Evolutionary conservation across 768 basidiomycete species (phyloP).

Genomic region (Scleroderma bovista): DNA sequence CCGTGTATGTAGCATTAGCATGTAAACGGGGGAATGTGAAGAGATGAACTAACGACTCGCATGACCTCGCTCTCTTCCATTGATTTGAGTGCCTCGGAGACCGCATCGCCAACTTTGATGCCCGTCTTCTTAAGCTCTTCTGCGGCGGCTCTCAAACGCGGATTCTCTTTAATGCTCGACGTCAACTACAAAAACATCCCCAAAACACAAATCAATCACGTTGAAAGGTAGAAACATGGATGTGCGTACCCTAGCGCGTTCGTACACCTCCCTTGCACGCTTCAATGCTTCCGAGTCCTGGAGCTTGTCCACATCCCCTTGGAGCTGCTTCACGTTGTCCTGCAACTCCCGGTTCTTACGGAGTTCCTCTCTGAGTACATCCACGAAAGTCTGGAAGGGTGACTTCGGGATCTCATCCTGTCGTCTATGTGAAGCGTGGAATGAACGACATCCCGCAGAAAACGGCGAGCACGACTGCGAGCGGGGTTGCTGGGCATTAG

Average conservation of each 20-base stretch:
- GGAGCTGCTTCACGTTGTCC: conserved; percentile 94
- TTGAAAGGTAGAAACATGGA: conserved; percentile 1
- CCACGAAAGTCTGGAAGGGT: conserved; percentile 94
- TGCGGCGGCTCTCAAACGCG: conserved; percentile 83
- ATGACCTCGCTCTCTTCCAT: conserved; percentile 96
- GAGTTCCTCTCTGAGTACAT: conserved; percentile 88
- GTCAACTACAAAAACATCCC: conserved; percentile 71
- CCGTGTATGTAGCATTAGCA: background rate
- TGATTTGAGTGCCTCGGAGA: conserved; percentile 81
- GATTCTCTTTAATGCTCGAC: conserved; percentile 95
- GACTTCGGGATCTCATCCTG: conserved; percentile 74
- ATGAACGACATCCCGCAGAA: conserved; percentile 27
- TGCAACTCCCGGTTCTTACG: conserved; percentile 91
- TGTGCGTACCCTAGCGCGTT: conserved; percentile 81
- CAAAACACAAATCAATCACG: conserved; percentile 6
- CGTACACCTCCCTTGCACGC: conserved; percentile 85
- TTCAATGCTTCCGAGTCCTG: conserved; percentile 98
- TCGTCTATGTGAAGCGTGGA: conserved; percentile 63
- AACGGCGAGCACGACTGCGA: background rate
- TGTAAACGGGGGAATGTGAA: background rate
- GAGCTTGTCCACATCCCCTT: conserved; percentile 95
- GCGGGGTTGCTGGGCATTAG: conserved; percentile 5
- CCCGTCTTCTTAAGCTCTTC: conserved; percentile 89
- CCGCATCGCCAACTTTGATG: conserved; percentile 90
- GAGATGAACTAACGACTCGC: conserved; percentile 58